Conservation (phyloP, 306 rosid species). For the Astragalus membranaceus region DNA sequence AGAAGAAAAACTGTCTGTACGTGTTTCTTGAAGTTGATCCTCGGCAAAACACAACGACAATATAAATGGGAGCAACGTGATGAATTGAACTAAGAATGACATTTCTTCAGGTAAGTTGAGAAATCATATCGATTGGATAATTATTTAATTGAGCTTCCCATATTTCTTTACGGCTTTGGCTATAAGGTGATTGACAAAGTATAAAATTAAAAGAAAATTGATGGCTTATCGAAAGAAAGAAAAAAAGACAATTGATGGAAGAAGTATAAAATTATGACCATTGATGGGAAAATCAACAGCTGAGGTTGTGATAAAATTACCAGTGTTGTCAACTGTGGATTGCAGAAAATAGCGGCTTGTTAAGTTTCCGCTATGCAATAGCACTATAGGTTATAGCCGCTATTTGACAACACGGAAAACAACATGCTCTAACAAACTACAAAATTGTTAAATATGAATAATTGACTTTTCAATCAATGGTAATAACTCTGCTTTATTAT, state of each 20-base stretch:
- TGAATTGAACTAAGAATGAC: background rate
- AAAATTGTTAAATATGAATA: background rate
- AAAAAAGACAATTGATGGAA: too few relatives aligned
- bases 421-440: background rate
- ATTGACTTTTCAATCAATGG: background rate
- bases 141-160: background rate
- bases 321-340: too few relatives aligned
- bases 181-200: background rate
- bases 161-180: background rate
- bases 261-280: background rate
- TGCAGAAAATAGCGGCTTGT: too few relatives aligned
- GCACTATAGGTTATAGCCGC: too few relatives aligned
- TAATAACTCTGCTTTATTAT: background rate
- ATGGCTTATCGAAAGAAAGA: too few relatives aligned
- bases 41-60: constrained; percentile 2
- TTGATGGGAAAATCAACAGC: background rate
- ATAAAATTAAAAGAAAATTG: background rate
- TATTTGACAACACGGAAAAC: too few relatives aligned
- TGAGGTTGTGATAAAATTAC: background rate
- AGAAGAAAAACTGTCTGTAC: background rate
- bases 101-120: background rate
- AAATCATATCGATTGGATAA: background rate
- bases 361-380: too few relatives aligned
- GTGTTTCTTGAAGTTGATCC: constrained; percentile 5
- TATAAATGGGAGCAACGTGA: constrained; percentile 7